These are phyloP conservation scores for Scytalidium sp. DNA, from an alignment of 2,329 filamentous ascomycete genomes.

Conservation along the genomic window DNA sequence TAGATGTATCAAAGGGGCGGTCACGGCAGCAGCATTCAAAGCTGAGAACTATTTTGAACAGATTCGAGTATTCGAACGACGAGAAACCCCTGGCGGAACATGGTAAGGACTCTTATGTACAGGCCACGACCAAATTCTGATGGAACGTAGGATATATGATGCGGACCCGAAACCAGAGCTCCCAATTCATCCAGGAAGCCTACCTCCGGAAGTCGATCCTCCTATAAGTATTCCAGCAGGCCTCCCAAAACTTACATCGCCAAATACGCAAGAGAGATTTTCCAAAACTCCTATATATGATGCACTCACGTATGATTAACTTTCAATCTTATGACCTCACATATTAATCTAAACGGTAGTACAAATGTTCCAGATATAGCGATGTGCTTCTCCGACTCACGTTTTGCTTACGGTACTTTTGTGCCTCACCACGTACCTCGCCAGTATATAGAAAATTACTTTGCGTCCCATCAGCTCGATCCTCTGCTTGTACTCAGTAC, in stretches of 20 bases:
- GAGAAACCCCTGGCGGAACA: conserved; percentile 55
- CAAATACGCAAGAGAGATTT: conserved; percentile 43
- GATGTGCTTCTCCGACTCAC: conserved; percentile 52
- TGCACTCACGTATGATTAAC: conserved; percentile 42
- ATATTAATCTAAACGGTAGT: conserved; percentile 20
- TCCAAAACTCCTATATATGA: conserved; percentile 48
- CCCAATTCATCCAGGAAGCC: conserved; percentile 36
- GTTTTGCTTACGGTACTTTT: conserved; percentile 54
- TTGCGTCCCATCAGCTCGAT: conserved; percentile 47
- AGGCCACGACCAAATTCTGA: conserved; percentile 38
- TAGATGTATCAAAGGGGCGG: conserved; percentile 34
- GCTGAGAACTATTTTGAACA: conserved; percentile 55
- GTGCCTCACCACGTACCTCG: conserved; percentile 51
- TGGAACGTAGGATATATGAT: conserved; percentile 47
- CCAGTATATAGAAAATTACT: conserved; percentile 55
- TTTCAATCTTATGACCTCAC: no score
- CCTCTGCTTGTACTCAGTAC: conserved; percentile 44
- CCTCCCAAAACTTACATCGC: conserved; percentile 38
- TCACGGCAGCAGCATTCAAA: conserved; percentile 45
- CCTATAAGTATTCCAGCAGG: conserved; percentile 39
- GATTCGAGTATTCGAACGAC: conserved; percentile 59
- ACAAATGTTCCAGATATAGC: conserved; percentile 56
- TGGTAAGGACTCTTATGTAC: conserved; percentile 41
- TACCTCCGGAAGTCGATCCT: conserved; percentile 43
- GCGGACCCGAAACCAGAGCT: conserved; percentile 32